Evolutionary conservation across 768 basidiomycete genomes (phyloP), one percentile per base, ranked within the genome.

Genomic region (Cystofilobasidium bisporidii): DNA sequence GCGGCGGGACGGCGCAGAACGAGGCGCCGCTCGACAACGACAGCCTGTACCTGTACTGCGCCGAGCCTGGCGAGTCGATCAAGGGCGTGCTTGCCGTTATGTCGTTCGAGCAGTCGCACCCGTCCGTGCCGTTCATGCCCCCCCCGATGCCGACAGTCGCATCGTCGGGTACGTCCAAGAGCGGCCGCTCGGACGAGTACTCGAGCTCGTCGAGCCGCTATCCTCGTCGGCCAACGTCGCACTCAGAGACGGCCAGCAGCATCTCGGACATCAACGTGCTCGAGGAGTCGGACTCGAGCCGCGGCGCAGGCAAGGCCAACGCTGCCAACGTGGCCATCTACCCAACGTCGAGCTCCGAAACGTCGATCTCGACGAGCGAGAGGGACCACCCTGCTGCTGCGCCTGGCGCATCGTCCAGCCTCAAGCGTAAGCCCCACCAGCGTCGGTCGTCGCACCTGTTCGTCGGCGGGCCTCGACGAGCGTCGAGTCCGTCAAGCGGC

Each of bases 21-120:
- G 87, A 87, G 22, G 82, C 85, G 18, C 84, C 91, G 10, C 78
- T 96, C 38, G 78, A 82, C 17, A 84, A 87, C 69, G 86, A 89
- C 33, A 80, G 80, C 69, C 79, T 98, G 9, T 82, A 88, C 72
- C 81, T 83, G 22, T 81, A 92, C 41, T 91, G 90, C 76, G 80
- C 81, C 64, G 81, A 85, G 48, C 78, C 82, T 11, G 89, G 88
- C 43, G 91, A 96, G 76, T 79, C 82, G 32, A 83, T 84, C 26
- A 84, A 94, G 73, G 92, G 92, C 76, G 86, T 96, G 70, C 81
- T 92, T 65, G 85, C 92, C 32, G 85, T 85, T 73, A 75, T 71
- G 18, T 66, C 72, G 18, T 70, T 73, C n/a, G 56, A 63, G n/a
- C 73, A 72, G 5, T 71, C 81, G 81, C 64, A 83, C 81, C 71